Base-by-base conservation (phyloP, 345 rosid species). In the Capsella bursapastoris region DNA sequence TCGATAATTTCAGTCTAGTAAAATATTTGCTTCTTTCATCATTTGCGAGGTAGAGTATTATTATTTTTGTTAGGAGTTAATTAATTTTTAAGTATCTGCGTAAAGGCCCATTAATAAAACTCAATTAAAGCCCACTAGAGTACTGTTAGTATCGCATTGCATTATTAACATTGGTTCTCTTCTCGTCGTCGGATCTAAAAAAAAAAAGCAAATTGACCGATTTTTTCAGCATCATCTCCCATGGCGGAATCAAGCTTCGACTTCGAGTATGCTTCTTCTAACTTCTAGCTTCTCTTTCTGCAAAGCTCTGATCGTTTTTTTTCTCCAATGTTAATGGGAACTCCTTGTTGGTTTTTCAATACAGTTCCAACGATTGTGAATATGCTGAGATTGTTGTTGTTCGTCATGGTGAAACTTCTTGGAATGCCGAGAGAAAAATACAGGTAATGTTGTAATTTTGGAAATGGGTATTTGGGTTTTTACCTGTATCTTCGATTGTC, bases 331-430 rank as follows among this genome's bases (percentile, higher is more conserved):
- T 58, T 59, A 12, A 11, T 52, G 7, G 7, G 11, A 52, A 10
- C 34, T 52, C 3, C 52, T 56, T 57, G 7, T 57, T 35, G 40
- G 14, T 32, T 18, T 55, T 3, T 18, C 4, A 38, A 0, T 44
- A 5, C 77, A 84, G 89, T 60, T 80, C 75, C 15, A 70, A 55
- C 1, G 71, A 71, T 50, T 82, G 37, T 0, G 57, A 60, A 53
- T 87, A 61, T 70, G 57, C 91, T 52, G 95, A 90, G 86, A 84
- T 92, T 52, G 58, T 92, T 64, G 88, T 90, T 43, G 85, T 92
- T 10, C 95, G 92, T 64, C 96, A 92, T 43, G 90, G 96, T 3
- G 95, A 92, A 82, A 92, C 93, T 35, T 86, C 76, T 68, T 92
- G 95, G 98, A 92, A 92, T 65, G 86, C 82, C 2, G 83, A 85